A percentile compares a stretch with the other conserved stretches of the same genome.
Conservation (phyloP, 192 early-diverging fungal species). For the Coemansia sp. region DNA sequence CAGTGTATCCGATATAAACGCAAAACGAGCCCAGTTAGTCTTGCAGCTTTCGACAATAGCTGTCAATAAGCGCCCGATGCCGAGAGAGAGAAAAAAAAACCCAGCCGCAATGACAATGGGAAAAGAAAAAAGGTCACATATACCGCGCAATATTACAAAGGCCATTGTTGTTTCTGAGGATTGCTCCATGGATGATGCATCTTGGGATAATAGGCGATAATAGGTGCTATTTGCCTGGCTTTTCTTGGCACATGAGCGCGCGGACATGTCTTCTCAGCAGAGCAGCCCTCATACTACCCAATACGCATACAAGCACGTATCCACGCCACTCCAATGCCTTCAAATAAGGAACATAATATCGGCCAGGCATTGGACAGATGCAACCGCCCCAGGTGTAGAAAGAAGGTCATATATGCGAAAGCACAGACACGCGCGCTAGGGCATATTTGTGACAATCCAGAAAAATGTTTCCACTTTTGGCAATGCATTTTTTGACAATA, state of each 20-base stretch:
- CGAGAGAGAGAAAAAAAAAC: not conserved
- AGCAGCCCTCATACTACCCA: not conserved
- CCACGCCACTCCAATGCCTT: too few relatives aligned
- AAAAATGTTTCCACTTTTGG: not conserved
- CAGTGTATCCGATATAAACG: not conserved
- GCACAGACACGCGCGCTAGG: too few relatives aligned
- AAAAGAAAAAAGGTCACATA: not conserved
- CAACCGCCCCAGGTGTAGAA: not conserved
- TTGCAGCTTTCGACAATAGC: not conserved
- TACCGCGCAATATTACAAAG: not conserved
- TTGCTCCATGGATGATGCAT: too few relatives aligned
- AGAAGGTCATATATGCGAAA: not conserved
- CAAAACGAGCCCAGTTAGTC: not conserved
- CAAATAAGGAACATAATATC: too few relatives aligned
- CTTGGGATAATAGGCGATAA: too few relatives aligned
- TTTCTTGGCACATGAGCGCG: not conserved
- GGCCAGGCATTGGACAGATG: not conserved
- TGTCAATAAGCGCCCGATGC: not conserved
- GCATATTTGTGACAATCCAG: not conserved
- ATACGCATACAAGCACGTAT: too few relatives aligned
- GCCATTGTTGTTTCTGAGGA: not conserved
- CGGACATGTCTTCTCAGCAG: not conserved
- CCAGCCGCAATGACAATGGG: too few relatives aligned
- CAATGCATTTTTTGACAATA: not conserved
- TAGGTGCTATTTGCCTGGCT: not conserved